These are phyloP conservation scores for Trapa incisa DNA, from an alignment of 345 rosid species.

Conservation along the genomic window DNA sequence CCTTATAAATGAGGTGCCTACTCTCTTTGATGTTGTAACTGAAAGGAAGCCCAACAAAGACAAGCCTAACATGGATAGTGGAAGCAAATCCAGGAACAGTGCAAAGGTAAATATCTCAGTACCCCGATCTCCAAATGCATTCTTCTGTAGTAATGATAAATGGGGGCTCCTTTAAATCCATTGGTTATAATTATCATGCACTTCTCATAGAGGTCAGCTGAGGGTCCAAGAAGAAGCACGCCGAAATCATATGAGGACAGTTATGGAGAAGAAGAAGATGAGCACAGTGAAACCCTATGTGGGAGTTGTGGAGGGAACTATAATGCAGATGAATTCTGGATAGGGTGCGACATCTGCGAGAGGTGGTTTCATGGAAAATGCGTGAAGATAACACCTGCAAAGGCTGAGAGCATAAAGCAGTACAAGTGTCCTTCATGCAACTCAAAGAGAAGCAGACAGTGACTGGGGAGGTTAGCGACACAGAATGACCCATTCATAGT, in stretches of 20 bases:
- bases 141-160: background rate
- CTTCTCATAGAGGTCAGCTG: conserved; percentile 47
- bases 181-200: background rate
- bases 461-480: conserved; percentile 10
- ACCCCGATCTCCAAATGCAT: background rate
- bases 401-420: conserved; percentile 73
- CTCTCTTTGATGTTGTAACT: conserved; percentile 86
- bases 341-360: conserved; percentile 76
- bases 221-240: conserved; percentile 49
- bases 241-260: conserved; percentile 43
- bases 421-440: conserved; percentile 84
- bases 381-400: conserved; percentile 77
- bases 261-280: conserved; percentile 69
- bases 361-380: conserved; percentile 90
- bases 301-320: conserved; percentile 81
- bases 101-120: conserved; percentile 36
- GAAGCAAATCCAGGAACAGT: conserved; percentile 71
- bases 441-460: conserved; percentile 50
- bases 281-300: conserved; percentile 66
- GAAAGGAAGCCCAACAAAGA: conserved; percentile 79
- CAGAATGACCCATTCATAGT: background rate
- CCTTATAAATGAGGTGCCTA: conserved; percentile 84
- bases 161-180: background rate
- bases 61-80: conserved; percentile 75
- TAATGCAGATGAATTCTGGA: conserved; percentile 75